Percentiles rank a stretch among this genome's conserved stretches.
These are phyloP conservation scores for Hamamelis virginiana DNA, from an alignment of 164 flowering plant genomes.

Conservation along the genomic window DNA sequence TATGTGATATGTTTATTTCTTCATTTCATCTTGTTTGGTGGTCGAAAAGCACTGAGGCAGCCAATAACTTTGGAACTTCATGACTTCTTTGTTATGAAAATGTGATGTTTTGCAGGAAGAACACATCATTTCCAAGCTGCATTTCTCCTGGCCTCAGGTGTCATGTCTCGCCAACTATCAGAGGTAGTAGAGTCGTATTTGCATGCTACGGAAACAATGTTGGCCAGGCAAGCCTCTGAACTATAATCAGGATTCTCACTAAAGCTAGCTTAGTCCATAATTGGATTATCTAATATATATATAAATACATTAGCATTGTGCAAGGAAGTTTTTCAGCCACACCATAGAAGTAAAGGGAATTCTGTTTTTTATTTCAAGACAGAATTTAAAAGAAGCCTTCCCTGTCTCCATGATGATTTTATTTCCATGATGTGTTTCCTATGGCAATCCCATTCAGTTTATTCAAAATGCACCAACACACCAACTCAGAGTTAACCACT, in stretches of 20 bases:
- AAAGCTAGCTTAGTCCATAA: not conserved
- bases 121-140: constrained; percentile 40
- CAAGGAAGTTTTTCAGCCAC: too few relatives aligned
- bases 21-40: not conserved
- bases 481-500: too few relatives aligned
- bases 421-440: too few relatives aligned
- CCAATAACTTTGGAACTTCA: not conserved
- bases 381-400: too few relatives aligned
- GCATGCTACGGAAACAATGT: constrained; percentile 42
- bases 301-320: too few relatives aligned
- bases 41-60: not conserved
- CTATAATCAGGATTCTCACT: not conserved
- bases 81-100: not conserved
- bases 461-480: too few relatives aligned
- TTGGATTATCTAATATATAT: too few relatives aligned
- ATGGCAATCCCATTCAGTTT: too few relatives aligned
- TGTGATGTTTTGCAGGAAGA: constrained; percentile 33
- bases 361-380: too few relatives aligned
- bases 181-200: constrained; percentile 46
- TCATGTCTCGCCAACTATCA: constrained; percentile 48
- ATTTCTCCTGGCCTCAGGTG: constrained; percentile 44
- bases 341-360: too few relatives aligned
- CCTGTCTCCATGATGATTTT: too few relatives aligned
- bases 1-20: not conserved
- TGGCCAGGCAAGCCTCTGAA: constrained; percentile 34